These are phyloP conservation scores for Biscogniauxia mediterranea DNA, from an alignment of 2,329 filamentous ascomycete genomes.

Conservation along the genomic window DNA sequence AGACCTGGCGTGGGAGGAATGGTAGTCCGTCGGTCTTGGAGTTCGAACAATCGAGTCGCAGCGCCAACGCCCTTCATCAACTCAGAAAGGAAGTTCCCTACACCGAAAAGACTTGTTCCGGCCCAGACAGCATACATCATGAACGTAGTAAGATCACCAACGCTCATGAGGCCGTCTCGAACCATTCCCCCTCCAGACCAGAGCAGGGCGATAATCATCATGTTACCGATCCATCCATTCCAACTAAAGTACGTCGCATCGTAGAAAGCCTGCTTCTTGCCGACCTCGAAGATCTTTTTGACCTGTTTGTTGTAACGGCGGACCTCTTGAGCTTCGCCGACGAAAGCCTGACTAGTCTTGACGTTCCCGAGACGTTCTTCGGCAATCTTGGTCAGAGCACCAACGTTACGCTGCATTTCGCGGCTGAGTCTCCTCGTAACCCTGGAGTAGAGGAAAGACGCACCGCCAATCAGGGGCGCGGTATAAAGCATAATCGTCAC, in stretches of 20 bases:
- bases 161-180: slow-evolving; percentile 76
- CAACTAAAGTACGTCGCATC: slow-evolving; percentile 86
- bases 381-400: slow-evolving; percentile 91
- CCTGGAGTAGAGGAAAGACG: slow-evolving; percentile 88
- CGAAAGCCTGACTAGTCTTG: slow-evolving; percentile 93
- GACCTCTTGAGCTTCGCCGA: slow-evolving; percentile 87
- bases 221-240: slow-evolving; percentile 90
- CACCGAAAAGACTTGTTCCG: slow-evolving; percentile 83
- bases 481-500: slow-evolving; percentile 83
- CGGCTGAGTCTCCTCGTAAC: slow-evolving; percentile 86
- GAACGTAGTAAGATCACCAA: slow-evolving; percentile 93
- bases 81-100: slow-evolving; percentile 96
- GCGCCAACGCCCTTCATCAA: slow-evolving; percentile 99
- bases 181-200: slow-evolving; percentile 91
- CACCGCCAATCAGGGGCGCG: slow-evolving; percentile 86
- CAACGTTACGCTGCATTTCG: slow-evolving; percentile 90
- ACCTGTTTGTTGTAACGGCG: slow-evolving; percentile 89
- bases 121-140: slow-evolving; percentile 96
- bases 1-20: slow-evolving; percentile 84
- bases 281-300: slow-evolving; percentile 85
- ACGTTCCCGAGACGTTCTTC: slow-evolving; percentile 98
- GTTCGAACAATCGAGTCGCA: slow-evolving; percentile 91
- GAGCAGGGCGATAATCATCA: slow-evolving; percentile 89
- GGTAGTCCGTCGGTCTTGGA: slow-evolving; percentile 84
- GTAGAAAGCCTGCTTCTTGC: slow-evolving; percentile 81